Conservation (phyloP, 208 protist genomes). For the Trypanosoma cruzi region DNA sequence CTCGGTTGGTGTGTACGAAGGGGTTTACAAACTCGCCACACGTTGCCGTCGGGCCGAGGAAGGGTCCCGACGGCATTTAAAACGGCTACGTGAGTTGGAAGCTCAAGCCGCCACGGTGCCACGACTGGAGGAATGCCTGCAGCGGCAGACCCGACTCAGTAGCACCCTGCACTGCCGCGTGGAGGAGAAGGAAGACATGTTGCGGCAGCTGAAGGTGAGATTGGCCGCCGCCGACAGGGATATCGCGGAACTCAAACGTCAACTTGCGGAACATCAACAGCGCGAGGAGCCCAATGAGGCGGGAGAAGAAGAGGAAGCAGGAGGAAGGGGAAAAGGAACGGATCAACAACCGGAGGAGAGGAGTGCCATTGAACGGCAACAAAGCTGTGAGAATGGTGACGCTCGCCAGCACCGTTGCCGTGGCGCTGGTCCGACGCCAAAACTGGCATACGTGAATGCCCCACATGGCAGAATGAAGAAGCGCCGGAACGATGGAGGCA, state of each 20-base stretch:
- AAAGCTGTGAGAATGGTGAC: not conserved
- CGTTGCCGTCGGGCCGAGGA: constrained; percentile 7
- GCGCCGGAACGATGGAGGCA: too few species aligned
- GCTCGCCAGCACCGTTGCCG: too few species aligned
- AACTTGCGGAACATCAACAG: not conserved
- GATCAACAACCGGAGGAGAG: not conserved
- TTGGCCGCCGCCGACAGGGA: not conserved
- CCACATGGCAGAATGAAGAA: not conserved
- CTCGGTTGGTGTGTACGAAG: constrained; percentile 3
- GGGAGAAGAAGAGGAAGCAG: not conserved
- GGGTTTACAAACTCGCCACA: not conserved
- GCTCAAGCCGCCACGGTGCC: not conserved
- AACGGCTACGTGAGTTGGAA: not conserved
- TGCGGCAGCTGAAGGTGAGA: not conserved
- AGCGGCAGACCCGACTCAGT: not conserved
- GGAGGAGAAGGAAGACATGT: constrained; percentile 5
- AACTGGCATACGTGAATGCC: too few species aligned
- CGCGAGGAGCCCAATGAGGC: not conserved
- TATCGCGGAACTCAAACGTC: not conserved
- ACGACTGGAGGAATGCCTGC: not conserved
- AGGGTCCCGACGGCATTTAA: not conserved
- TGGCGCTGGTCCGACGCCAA: too few species aligned
- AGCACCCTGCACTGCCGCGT: constrained; percentile 5
- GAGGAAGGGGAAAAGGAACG: not conserved
- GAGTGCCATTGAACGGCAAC: not conserved